Conservation (phyloP, 202 grass and related monocot species). For the Panicum virgatum region DNA sequence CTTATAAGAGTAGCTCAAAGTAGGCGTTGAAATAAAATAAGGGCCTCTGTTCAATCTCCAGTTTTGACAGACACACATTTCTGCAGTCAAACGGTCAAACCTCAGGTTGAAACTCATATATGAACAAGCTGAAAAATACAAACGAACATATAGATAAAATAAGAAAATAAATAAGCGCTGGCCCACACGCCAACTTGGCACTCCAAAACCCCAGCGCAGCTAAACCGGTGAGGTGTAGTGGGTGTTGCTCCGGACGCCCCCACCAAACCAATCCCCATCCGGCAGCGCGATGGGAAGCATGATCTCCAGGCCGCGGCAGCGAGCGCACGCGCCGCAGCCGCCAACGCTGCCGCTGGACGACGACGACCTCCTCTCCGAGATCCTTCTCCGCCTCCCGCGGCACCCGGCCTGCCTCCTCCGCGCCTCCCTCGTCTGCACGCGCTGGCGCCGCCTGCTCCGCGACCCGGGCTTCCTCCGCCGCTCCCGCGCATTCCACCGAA, state of each 20-base stretch:
- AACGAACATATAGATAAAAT: too few species aligned
- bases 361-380: constrained; percentile 9
- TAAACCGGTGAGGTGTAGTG: too few species aligned
- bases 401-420: background rate
- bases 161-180: too few species aligned
- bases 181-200: too few species aligned
- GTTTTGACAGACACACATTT: too few species aligned
- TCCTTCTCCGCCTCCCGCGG: constrained; percentile 16
- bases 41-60: too few species aligned
- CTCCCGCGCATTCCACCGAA: constrained; percentile 2
- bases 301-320: background rate
- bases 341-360: background rate
- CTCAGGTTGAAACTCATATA: too few species aligned
- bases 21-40: too few species aligned
- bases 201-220: background rate
- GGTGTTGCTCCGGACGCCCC: background rate
- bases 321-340: background rate
- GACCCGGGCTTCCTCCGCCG: background rate
- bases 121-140: background rate
- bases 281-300: background rate
- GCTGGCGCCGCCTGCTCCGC: background rate
- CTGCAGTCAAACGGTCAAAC: too few species aligned
- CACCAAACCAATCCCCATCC: background rate
- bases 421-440: constrained; percentile 9
- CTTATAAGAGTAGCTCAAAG: too few species aligned